A percentile compares a stretch with the other conserved stretches of the same genome.
Evolutionary conservation across 441 rosid genomes (phyloP).

Genomic region (Rhodomyrtus psidioides): DNA sequence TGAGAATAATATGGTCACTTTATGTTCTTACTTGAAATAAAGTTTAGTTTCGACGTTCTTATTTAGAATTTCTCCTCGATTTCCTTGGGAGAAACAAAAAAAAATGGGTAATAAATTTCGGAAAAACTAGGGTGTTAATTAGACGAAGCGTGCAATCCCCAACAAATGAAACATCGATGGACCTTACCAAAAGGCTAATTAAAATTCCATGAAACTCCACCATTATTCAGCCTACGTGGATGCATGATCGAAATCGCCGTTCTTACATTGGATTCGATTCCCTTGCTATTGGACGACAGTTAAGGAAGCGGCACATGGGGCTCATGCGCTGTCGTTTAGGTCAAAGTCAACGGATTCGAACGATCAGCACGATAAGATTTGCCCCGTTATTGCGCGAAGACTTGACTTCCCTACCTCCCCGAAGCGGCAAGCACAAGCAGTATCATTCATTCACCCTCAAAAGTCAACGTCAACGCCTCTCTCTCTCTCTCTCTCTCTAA

Average conservation of each 20-base stretch:
- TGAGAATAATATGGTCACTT: no score
- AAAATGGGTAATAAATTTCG: background rate
- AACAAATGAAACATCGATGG: background rate
- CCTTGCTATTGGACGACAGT: background rate
- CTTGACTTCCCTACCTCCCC: background rate
- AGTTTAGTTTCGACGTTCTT: no score
- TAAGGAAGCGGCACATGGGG: background rate
- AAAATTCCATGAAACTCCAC: background rate
- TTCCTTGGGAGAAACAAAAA: background rate
- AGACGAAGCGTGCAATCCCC: background rate
- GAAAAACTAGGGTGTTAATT: background rate
- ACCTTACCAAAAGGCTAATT: background rate
- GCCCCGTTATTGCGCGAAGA: background rate
- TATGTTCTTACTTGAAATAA: no score
- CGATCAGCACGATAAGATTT: background rate
- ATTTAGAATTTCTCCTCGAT: background rate
- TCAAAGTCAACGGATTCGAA: background rate
- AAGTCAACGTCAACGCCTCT: background rate
- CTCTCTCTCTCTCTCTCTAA: background rate
- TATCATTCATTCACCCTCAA: background rate
- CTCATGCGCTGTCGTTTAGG: background rate
- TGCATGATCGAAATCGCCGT: background rate
- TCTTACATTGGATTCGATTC: background rate
- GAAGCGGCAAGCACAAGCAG: background rate
- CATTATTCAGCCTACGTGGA: background rate